phyloP scores from a whole-genome alignment of 2,329 filamentous ascomycete species.

The Fusarium coffeatum region DNA sequence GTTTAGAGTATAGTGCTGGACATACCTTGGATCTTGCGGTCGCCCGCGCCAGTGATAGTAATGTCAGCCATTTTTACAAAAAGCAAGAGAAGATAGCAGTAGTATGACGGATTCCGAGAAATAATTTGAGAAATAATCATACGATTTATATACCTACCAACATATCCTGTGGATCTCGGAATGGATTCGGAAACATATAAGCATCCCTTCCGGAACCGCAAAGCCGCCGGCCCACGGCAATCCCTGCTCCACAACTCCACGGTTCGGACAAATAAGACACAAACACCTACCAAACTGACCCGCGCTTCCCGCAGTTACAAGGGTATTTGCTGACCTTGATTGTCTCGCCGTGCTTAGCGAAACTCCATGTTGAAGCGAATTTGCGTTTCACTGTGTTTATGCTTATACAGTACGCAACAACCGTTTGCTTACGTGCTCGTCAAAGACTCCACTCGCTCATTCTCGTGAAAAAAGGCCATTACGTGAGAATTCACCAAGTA shows the following conservation, averaged over 20 bases:
- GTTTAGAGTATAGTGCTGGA: not conserved
- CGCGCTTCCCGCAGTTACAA: not conserved
- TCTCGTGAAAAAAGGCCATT: too few species aligned
- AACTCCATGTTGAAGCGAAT: not conserved
- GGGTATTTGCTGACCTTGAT: not conserved
- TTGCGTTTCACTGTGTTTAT: fast-evolving
- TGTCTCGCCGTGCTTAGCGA: not conserved
- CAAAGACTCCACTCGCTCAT: too few species aligned
- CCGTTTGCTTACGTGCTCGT: too few species aligned
- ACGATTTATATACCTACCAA: not conserved
- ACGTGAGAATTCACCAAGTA: too few species aligned
- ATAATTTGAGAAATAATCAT: not conserved
- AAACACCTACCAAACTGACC: not conserved
- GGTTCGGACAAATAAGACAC: not conserved
- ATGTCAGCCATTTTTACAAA: not conserved
- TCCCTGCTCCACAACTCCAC: not conserved
- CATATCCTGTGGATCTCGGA: not conserved
- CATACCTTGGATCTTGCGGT: constrained; percentile 14
- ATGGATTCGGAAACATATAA: too few species aligned
- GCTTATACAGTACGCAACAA: too few species aligned
- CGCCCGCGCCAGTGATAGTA: constrained; percentile 9
- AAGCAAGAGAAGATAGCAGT: too few species aligned
- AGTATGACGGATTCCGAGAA: not conserved
- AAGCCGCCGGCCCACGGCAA: not conserved
- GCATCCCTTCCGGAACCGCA: not conserved